phyloP scores from a whole-genome alignment of 1,139 yeast genomes.

The Taphrina flavorubra region DNA sequence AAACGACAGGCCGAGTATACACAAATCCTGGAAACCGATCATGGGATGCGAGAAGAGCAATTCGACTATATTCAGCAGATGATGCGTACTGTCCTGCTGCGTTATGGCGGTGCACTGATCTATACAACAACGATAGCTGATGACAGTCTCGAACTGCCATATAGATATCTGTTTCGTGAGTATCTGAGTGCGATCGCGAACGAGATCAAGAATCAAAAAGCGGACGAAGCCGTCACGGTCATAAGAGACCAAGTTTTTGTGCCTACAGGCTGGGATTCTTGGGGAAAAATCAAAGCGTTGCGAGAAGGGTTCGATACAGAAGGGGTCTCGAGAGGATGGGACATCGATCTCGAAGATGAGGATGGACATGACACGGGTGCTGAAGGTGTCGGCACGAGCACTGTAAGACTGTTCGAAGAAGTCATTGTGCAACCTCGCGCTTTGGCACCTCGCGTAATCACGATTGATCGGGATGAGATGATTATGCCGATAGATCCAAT shows the following conservation, averaged over 20 bases:
- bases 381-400: constrained; percentile 6
- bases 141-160: constrained; percentile 4
- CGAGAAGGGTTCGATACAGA: constrained; percentile 48
- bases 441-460: not conserved
- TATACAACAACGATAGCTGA: constrained; percentile 30
- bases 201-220: constrained; percentile 38
- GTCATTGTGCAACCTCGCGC: constrained; percentile 6
- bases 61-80: constrained; percentile 62
- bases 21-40: constrained; percentile 41
- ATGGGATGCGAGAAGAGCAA: constrained; percentile 47
- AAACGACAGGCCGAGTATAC: constrained; percentile 44
- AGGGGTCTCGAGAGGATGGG: constrained; percentile 46
- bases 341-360: constrained; percentile 30
- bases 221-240: constrained; percentile 48
- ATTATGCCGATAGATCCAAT: constrained; percentile 17
- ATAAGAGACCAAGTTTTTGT: constrained; percentile 55
- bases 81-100: constrained; percentile 59
- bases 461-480: not conserved
- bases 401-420: not conserved
- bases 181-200: constrained; percentile 11
- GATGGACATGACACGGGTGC: constrained; percentile 14
- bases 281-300: constrained; percentile 51
- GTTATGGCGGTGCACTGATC: constrained; percentile 52
- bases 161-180: constrained; percentile 15
- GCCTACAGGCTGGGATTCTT: constrained; percentile 55